Evolutionary conservation across 805 yeast genomes (phyloP), one percentile per base, ranked within the genome.

Genomic region (Wickerhamomyces pijperi): DNA sequence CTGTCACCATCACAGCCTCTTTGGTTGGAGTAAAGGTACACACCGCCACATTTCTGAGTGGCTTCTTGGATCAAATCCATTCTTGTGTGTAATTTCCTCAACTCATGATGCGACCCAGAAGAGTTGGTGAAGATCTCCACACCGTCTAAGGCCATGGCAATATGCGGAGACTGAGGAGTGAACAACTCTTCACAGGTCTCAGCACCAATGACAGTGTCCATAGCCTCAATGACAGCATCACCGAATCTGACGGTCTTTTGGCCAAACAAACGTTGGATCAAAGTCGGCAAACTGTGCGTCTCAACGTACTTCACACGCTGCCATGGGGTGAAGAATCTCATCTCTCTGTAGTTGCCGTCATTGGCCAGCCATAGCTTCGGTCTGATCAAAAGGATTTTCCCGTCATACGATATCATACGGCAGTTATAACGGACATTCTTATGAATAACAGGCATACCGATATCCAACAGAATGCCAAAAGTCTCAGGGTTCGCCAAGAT

Each of bases 1-100:
- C 99, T 70, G 56, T 94, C 99, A 49, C 99, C 99, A 58, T 92
- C 99, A 59, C 99, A 92, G 3, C 99, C 99, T 47, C 82, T 78
- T 62, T 94, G 99, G 61, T 92, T 92, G 15, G 97, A 74, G 52
- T 92, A 92, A 36, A 92, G 64, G 51, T 92, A 92, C 20, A 92
- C 76, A 28, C 99, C 99, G 39, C 99, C 99, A 56, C 97, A 88
- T 60, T 92, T 87, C 39, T 85, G 74, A 2, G 97, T 88, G 2
- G 98, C 97, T 55, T 85, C 95, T 14, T 78, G 74, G 49, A 92
- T 92, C 54, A 92, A 68, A 41, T 81, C 74, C 65, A 92, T 66
- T 51, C 99, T 73, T 6, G 85, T 78, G 61, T 90, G 76, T 46
- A 94, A 69, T 56, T 92, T 92, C 45, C 98, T 70, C 46, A 92